A percentile compares a stretch with the other conserved stretches of the same genome.
phyloP scores from a whole-genome alignment of 2,329 filamentous ascomycete species.

The Ramichloridium luteum region DNA sequence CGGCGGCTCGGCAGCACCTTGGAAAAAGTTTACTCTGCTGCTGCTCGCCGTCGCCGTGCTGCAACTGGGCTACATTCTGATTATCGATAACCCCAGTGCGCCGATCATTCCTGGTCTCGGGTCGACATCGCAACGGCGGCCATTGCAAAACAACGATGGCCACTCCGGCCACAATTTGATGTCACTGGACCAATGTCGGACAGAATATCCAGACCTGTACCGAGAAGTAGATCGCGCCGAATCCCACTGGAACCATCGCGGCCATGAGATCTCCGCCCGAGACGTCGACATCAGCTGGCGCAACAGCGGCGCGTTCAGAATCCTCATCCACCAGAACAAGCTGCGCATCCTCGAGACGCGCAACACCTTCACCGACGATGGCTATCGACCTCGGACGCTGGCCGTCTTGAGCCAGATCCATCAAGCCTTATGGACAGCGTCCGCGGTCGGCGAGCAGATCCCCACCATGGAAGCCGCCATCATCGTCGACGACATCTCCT shows the following conservation, averaged over 20 bases:
- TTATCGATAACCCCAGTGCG: no score
- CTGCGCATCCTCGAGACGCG: slow-evolving; percentile 14
- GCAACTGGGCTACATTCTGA: no score
- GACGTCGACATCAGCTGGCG: slow-evolving; percentile 11
- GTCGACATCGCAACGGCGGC: no score
- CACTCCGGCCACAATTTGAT: no score
- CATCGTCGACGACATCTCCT: slow-evolving; percentile 32
- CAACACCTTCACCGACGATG: slow-evolving; percentile 15
- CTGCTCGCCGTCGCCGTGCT: no score
- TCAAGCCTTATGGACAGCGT: slow-evolving; percentile 30
- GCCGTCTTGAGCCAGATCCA: slow-evolving; percentile 34
- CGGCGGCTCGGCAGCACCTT: no score
- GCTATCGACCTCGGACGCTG: slow-evolving; percentile 14
- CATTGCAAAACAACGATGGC: no score
- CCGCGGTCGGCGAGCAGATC: slow-evolving; percentile 24
- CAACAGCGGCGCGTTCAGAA: slow-evolving; percentile 11
- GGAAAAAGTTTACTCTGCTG: no score
- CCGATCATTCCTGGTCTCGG: no score
- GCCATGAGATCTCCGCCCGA: slow-evolving; percentile 8
- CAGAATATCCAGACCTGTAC: slow-evolving; percentile 13
- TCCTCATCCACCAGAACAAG: slow-evolving; percentile 16
- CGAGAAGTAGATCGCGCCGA: slow-evolving; percentile 18
- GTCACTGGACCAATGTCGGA: neutral
- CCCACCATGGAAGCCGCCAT: slow-evolving; percentile 38
- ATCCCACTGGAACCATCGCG: slow-evolving; percentile 10